phyloP scores from a whole-genome alignment of 192 early-diverging fungal genomes.

The Mortierella hygrophila region DNA sequence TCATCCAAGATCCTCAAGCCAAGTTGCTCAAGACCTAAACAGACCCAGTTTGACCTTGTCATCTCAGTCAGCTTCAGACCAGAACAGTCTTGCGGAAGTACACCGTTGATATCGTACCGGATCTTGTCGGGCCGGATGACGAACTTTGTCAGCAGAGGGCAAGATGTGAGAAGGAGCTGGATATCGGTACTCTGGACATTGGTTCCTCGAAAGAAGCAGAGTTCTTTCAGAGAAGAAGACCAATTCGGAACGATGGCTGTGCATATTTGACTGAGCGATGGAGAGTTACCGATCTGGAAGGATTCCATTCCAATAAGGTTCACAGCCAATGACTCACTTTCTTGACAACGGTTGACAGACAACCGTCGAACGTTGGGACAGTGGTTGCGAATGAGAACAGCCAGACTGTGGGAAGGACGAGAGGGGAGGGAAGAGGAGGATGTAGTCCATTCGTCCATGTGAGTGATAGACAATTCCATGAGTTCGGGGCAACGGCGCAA shows the following conservation, averaged over 20 bases:
- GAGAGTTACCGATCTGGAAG: neutral
- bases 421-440: neutral
- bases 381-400: neutral
- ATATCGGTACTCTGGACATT: neutral
- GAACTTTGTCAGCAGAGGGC: neutral
- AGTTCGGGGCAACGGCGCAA: neutral
- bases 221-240: neutral
- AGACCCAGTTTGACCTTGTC: neutral
- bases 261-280: neutral
- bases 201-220: neutral
- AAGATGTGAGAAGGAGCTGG: neutral
- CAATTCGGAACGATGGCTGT: neutral
- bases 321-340: neutral
- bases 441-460: neutral
- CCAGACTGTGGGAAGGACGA: neutral
- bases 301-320: neutral
- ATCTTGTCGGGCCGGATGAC: neutral
- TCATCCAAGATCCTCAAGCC: neutral
- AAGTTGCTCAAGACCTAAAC: slow-evolving; percentile 3
- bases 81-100: neutral
- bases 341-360: neutral
- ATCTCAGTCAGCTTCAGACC: neutral
- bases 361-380: neutral
- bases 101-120: neutral
- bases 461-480: neutral